phyloP scores from a whole-genome alignment of 1,139 yeast genomes.

The Scheffersomyces quercinus region DNA sequence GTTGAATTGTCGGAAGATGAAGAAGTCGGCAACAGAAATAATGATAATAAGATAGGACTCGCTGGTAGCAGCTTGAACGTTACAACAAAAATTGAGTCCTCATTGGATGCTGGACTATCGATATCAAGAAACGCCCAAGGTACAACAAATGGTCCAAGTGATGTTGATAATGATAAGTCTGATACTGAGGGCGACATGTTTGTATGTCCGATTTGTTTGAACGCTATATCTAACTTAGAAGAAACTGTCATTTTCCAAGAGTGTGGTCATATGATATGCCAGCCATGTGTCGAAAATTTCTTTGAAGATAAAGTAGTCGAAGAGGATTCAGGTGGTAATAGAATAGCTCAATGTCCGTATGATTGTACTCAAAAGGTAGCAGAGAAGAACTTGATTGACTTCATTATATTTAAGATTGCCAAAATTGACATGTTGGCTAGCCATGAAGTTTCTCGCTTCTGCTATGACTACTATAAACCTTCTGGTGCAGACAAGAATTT shows the following conservation, averaged over 20 bases:
- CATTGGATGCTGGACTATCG: not conserved
- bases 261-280: conserved; percentile 75
- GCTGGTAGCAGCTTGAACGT: not conserved
- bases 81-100: not conserved
- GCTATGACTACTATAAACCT: conserved; percentile 6
- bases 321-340: conserved; percentile 31
- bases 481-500: conserved; percentile 4
- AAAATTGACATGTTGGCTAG: conserved; percentile 17
- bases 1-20: conserved; percentile 14
- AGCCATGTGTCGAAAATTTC: conserved; percentile 56
- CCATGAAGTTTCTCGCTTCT: conserved; percentile 5
- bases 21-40: conserved; percentile 18
- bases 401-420: conserved; percentile 52
- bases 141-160: too few species aligned
- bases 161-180: conserved; percentile 15
- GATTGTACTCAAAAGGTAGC: conserved; percentile 45
- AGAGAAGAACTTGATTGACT: conserved; percentile 48
- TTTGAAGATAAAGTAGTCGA: conserved; percentile 43
- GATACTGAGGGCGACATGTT: conserved; percentile 22
- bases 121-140: too few species aligned
- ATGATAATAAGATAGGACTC: not conserved
- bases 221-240: conserved; percentile 50
- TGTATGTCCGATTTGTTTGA: conserved; percentile 71
- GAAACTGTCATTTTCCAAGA: conserved; percentile 45
- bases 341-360: conserved; percentile 50